Base-by-base conservation (phyloP, 441 rosid genomes). In the Populus hybrid region DNA sequence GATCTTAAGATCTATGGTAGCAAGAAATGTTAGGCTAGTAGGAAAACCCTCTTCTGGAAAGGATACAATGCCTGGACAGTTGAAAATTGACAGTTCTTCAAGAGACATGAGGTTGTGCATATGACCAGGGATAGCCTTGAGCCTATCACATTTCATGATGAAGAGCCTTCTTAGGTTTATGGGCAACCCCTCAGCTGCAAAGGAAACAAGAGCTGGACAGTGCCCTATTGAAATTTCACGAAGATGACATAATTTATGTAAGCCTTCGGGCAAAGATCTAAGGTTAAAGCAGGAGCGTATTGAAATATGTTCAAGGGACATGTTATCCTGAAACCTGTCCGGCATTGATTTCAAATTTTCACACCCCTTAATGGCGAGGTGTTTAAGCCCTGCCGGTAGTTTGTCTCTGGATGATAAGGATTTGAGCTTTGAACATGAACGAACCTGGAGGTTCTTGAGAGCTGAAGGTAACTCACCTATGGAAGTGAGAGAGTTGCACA, bases 351-450 rank as follows among this genome's bases (percentile, higher is more conserved):
- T 50, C 16, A 73, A 26, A 26, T 53, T 34, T 32, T 28, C 19
- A 61, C 76, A 73, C 34, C 6, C 0, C 18, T 7, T 0, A 61
- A 73, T 61, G 0, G 19, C 9, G 19, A 73, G n/a, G 21, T 14
- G 14, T 24, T 61, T 32, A 32, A 65, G 77, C 35, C 70, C 21
- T 46, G 70, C 63, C 46, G 77, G 77, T 40, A 74, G 42, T 21
- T 65, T 38, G 53, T 21, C 28, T 14, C 40, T 14, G 5, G 70
- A 19, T 4, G 72, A 53, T 24, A 78, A 30, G 46, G 59, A 72
- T 32, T 59, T 53, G 28, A 78, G 80, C 38, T 26, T 64, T 72
- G 65, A 34, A 50, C 80, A 78, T 3, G 50, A 10, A 9, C n/a
- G 4, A 7, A 78, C 38, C 16, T 42, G 69, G 35, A 78, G 67